Evolutionary conservation across 139 green algal species (phyloP).

Genomic region (Astrephomene gubernaculifera): DNA sequence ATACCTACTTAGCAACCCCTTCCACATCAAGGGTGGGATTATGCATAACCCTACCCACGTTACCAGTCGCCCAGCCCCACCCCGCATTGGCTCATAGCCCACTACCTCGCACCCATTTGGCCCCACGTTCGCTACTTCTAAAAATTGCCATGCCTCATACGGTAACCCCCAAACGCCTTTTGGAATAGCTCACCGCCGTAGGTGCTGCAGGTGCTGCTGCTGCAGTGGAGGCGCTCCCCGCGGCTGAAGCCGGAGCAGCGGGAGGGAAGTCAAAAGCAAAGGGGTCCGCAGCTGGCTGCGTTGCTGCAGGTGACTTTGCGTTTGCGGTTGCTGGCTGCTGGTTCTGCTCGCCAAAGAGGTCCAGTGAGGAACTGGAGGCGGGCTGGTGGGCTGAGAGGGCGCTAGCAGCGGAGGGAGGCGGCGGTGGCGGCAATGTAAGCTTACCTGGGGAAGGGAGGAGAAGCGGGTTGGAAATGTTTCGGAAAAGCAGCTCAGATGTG

Average conservation of each 20-base stretch:
- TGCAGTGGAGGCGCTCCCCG: background rate
- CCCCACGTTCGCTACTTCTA: too few relatives aligned
- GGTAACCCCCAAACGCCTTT: background rate
- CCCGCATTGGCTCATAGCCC: background rate
- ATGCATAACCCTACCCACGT: background rate
- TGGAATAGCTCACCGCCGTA: background rate
- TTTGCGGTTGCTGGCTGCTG: background rate
- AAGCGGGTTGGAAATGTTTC: background rate
- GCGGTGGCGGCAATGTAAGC: background rate
- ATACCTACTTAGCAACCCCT: background rate
- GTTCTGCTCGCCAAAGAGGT: constrained; percentile 1
- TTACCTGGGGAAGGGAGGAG: background rate
- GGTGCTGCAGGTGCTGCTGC: background rate
- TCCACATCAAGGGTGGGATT: background rate
- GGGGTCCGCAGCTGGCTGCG: background rate
- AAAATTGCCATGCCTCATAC: too few relatives aligned
- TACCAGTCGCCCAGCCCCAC: background rate
- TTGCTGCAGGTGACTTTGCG: background rate
- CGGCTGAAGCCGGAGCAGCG: background rate
- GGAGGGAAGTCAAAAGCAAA: background rate
- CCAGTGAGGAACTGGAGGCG: background rate
- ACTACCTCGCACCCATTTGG: too few relatives aligned
- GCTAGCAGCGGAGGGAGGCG: background rate
- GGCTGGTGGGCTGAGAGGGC: background rate
- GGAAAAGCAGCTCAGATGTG: background rate